These are phyloP conservation scores for Kwoniella europaea DNA, from an alignment of 768 basidiomycete genomes.

Conservation along the genomic window DNA sequence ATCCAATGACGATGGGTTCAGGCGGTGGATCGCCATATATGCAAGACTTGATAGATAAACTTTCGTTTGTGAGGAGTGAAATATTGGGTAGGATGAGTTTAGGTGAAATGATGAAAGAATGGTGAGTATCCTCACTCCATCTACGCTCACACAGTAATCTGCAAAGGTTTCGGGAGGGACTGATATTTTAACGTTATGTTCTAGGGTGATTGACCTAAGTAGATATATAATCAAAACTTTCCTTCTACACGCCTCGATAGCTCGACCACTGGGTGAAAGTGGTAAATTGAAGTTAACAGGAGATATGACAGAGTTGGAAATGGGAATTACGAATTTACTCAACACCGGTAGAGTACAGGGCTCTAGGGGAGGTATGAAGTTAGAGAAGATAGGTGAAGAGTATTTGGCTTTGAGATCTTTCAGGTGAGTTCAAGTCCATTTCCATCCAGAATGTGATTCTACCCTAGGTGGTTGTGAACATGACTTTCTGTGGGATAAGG, in stretches of 20 bases:
- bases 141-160: no score
- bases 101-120: constrained; percentile 73
- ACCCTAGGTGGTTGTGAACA: no score
- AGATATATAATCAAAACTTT: constrained; percentile 83
- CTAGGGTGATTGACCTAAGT: constrained; percentile 62
- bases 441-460: no score
- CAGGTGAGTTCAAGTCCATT: constrained; percentile 65
- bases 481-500: no score
- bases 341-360: constrained; percentile 59
- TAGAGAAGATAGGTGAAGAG: constrained; percentile 82
- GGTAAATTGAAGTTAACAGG: constrained; percentile 93
- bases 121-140: no score
- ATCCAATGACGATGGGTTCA: constrained; percentile 63
- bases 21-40: constrained; percentile 81
- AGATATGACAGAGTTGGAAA: constrained; percentile 97
- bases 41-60: constrained; percentile 87
- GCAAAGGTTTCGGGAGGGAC: no score
- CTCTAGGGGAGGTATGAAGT: constrained; percentile 67
- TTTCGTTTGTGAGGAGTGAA: constrained; percentile 78
- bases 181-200: neutral
- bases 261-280: constrained; percentile 83
- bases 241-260: constrained; percentile 91
- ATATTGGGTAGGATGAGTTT: constrained; percentile 72
- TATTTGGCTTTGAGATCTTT: constrained; percentile 83
- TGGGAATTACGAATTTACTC: constrained; percentile 79